A percentile compares a stretch with the other conserved stretches of the same genome.
phyloP scores from a whole-genome alignment of 140 eudicot genomes.

The Bidens hawaiensis region DNA sequence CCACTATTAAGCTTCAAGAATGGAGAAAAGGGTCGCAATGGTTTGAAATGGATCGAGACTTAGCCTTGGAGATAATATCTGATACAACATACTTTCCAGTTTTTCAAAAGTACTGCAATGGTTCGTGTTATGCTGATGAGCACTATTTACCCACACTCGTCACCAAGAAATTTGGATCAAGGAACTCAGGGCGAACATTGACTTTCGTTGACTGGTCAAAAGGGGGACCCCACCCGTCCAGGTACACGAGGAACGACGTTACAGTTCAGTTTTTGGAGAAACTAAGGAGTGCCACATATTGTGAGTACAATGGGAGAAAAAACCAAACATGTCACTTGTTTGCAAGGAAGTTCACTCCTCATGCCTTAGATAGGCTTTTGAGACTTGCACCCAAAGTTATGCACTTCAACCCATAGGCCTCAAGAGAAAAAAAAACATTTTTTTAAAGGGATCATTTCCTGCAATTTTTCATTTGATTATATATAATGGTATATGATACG shows the following conservation, averaged over 20 bases:
- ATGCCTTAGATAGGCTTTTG: slow-evolving; percentile 44
- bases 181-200: slow-evolving; percentile 41
- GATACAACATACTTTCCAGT: slow-evolving; percentile 29
- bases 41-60: slow-evolving; percentile 45
- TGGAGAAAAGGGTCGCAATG: slow-evolving; percentile 64
- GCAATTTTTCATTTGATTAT: background rate
- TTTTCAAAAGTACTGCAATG: slow-evolving; percentile 32
- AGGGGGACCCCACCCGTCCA: slow-evolving; percentile 49
- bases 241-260: slow-evolving; percentile 29
- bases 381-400: slow-evolving; percentile 42
- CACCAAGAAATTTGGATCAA: slow-evolving; percentile 25
- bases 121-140: slow-evolving; percentile 45
- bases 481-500: background rate
- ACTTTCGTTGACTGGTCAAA: slow-evolving; percentile 52
- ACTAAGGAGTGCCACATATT: slow-evolving; percentile 28
- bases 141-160: slow-evolving; percentile 48
- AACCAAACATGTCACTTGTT: slow-evolving; percentile 39
- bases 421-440: background rate
- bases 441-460: background rate
- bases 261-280: slow-evolving; percentile 32
- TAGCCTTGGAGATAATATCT: slow-evolving; percentile 40
- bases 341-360: slow-evolving; percentile 55
- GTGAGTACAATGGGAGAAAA: slow-evolving; percentile 39
- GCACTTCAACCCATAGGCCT: slow-evolving; percentile 33
- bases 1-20: slow-evolving; percentile 30